Evolutionary conservation across 805 yeast genomes (phyloP), one percentile per base, ranked within the genome.

Genomic region (Metschnikowia continentalis): DNA sequence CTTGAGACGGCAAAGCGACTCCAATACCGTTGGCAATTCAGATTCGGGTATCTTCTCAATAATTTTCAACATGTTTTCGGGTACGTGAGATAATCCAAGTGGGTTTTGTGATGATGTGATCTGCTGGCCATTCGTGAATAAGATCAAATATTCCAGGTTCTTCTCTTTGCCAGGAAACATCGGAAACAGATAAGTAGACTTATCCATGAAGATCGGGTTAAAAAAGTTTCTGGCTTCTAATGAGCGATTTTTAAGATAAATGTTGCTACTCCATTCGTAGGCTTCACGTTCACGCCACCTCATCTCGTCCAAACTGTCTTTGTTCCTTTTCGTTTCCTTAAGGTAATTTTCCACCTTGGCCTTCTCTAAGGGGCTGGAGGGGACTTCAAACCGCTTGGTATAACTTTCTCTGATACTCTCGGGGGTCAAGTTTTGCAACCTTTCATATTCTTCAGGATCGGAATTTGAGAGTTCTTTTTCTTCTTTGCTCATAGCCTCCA

Each of bases 281-380:
- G 85, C 83, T 38, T 73, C 71, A 36, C 68, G 60, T 43, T 76
- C 77, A 35, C 82, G 72, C 58, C 79, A 80, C 38, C 69, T 59
- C 36, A 69, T 68, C 51, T 79, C 79, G 35, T 75, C 75, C 32
- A 69, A 69, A 17, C 55, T 44, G 20, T 74, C 74, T 49, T 69
- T 70, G 17, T 67, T 65, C 15, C 61, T 61, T 51, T 78, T 78
- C 3, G 82, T 77, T 6, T 68, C 63, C 41, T 68, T 62, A 35
- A 83, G 66, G 47, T 74, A 79, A 0, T 53, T 55, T 56, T 80
- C 79, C 20, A 82, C 54, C 6, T 55, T 52, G n/a, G 54, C 41
- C 38, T 57, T 53, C 14, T 36, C 33, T 23, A 26, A 17, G 14
- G 46, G 15, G 22, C 19, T 40, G n/a, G 20, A 17, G n/a, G 46